Evolutionary conservation across 2,329 filamentous ascomycete genomes (phyloP), one percentile per base, ranked within the genome.

Genomic region (Dryadomyces quercus-mongolicae): DNA sequence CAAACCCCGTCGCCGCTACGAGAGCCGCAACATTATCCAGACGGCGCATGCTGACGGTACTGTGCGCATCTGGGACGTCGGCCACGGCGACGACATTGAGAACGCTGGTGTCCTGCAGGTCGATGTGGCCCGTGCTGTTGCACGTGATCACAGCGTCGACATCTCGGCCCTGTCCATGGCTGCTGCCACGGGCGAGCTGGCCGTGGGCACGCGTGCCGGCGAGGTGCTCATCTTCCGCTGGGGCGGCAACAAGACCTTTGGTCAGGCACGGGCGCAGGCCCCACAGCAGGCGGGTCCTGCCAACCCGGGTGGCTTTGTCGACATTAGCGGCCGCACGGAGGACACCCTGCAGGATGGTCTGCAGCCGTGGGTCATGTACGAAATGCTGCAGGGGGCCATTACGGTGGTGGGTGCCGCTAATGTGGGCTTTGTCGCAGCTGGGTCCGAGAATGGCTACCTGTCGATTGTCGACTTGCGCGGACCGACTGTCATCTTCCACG

Each of bases 21-120:
- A 95, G 63, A 78, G 84, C 57, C 81, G 93, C 49, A 95, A 90
- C 55, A 80, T 97, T 47, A 78, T 95, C 7, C 86, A 92, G 57
- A 88, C 88, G 5, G 85, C 89, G 0, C 92, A 98, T 66, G 89
- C 85, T 3, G 93, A 98, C 68, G 89, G 91, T 53, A 94, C 87
- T 0, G 75, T 98, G n/a, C 78, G 91, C 36, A 74, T 97, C 7
- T 98, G 91, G 90, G 93, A 98, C 68, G 81, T 85, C 20, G 93
- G 93, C 0, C 87, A 95, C 63, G 87, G 82, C 15, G 93, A 98
- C 64, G 88, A 96, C 63, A 86, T 98, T 51, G 93, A 98, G 67
- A 97, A 97, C 62, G 77, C 81, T 13, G 74, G 76, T 4, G 77
- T 88, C 53, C 72, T 97, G 22, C 92, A 98, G 69, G 82, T 95